phyloP scores from a whole-genome alignment of 2,329 filamentous ascomycete species.

The Pseudogymnoascus sp. region DNA sequence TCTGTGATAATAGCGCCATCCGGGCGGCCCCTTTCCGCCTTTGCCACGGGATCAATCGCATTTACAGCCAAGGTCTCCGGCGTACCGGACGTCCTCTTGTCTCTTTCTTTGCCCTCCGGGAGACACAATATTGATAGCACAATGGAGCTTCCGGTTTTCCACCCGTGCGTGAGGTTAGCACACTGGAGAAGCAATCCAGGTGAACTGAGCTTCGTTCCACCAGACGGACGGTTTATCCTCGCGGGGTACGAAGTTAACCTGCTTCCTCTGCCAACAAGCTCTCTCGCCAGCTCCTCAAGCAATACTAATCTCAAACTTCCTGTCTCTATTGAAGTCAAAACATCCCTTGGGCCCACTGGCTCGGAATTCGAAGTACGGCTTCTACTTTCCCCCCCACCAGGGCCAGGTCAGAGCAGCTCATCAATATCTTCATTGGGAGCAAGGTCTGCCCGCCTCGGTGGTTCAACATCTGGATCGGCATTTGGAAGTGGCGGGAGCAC shows the following conservation, averaged over 20 bases:
- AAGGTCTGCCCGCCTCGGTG: slow-evolving; percentile 30
- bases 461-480: slow-evolving; percentile 42
- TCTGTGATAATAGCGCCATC: slow-evolving; percentile 85
- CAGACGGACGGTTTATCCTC: slow-evolving; percentile 87
- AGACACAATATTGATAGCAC: slow-evolving; percentile 65
- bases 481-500: slow-evolving; percentile 31
- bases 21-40: slow-evolving; percentile 75
- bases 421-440: slow-evolving; percentile 37
- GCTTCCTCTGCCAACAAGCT: slow-evolving; percentile 45
- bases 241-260: slow-evolving; percentile 93
- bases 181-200: slow-evolving; percentile 84
- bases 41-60: slow-evolving; percentile 85
- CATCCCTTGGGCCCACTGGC: slow-evolving; percentile 64
- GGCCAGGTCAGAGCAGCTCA: slow-evolving; percentile 32
- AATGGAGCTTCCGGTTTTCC: slow-evolving; percentile 86
- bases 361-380: slow-evolving; percentile 85
- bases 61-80: slow-evolving; percentile 95
- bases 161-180: slow-evolving; percentile 87
- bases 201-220: slow-evolving; percentile 90
- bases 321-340: slow-evolving; percentile 72
- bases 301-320: slow-evolving; percentile 69
- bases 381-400: slow-evolving; percentile 59
- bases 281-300: slow-evolving; percentile 41
- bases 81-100: slow-evolving; percentile 80
- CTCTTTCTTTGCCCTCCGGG: slow-evolving; percentile 72